A percentile compares a stretch with the other conserved stretches of the same genome.
Conservation (phyloP, 345 rosid genomes). For the Gossypium rotundifolium region DNA sequence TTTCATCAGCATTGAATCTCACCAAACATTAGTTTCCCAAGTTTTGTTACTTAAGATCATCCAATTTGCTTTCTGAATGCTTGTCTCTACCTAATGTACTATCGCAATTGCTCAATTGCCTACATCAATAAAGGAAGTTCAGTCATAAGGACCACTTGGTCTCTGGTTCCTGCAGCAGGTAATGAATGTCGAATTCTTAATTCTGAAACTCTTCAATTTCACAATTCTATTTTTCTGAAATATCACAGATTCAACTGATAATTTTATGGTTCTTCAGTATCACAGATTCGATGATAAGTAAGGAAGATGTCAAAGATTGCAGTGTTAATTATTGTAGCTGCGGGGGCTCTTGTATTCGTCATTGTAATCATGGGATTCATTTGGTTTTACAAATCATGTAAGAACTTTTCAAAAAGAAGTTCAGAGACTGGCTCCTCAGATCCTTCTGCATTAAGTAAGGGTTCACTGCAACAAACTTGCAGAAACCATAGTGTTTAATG, state of each 20-base stretch:
- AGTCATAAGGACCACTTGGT: constrained; percentile 9
- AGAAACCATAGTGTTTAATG: neutral
- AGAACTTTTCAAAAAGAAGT: constrained; percentile 22
- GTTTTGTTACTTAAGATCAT: constrained; percentile 21
- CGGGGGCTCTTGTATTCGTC: constrained; percentile 32
- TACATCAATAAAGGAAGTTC: constrained; percentile 18
- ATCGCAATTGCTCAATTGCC: neutral
- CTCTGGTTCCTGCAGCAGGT: constrained; percentile 16
- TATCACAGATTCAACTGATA: constrained; percentile 25
- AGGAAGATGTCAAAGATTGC: constrained; percentile 40
- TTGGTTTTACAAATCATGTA: constrained; percentile 41
- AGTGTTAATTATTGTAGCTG: constrained; percentile 35
- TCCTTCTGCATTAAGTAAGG: constrained; percentile 45
- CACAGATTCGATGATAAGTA: constrained; percentile 33
- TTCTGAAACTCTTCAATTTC: constrained; percentile 9
- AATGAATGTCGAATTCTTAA: constrained; percentile 8
- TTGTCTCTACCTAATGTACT: constrained; percentile 13
- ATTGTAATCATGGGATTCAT: constrained; percentile 25
- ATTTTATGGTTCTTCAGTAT: constrained; percentile 7
- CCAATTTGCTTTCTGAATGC: constrained; percentile 18
- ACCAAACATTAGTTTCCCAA: constrained; percentile 19
- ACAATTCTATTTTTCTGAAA: constrained; percentile 10
- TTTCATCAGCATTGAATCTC: constrained; percentile 19
- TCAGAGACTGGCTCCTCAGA: constrained; percentile 60
- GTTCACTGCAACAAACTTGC: constrained; percentile 6